Evolutionary conservation across 495 filamentous ascomycete species (phyloP).

Genomic region (Mytilinidion resinicola): DNA sequence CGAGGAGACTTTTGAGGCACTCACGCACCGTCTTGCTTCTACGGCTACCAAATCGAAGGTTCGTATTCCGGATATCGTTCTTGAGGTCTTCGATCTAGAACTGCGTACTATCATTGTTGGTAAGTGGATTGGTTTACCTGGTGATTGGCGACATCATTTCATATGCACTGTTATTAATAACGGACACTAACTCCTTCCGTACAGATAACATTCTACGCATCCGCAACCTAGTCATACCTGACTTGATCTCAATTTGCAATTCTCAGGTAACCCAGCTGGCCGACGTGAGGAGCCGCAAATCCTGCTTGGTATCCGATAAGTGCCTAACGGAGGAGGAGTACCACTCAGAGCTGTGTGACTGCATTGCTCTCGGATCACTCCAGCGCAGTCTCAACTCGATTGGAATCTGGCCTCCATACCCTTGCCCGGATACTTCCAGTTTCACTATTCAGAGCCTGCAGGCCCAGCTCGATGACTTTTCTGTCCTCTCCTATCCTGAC

Average conservation of each 20-base stretch:
- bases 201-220: neutral
- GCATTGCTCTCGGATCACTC: neutral
- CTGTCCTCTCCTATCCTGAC: neutral
- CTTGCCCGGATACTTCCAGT: neutral
- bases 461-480: neutral
- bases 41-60: neutral
- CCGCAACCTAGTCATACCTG: neutral
- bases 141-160: neutral
- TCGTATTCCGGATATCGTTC: neutral
- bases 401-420: neutral
- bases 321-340: neutral
- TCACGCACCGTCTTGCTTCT: neutral
- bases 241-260: neutral
- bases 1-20: neutral
- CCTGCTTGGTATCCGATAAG: neutral
- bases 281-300: neutral
- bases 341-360: neutral
- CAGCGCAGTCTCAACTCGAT: neutral
- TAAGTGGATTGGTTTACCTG: neutral
- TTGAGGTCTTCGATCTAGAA: neutral
- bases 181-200: neutral
- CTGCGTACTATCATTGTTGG: neutral
- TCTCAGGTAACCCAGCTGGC: neutral
- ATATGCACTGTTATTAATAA: neutral
- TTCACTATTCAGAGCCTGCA: neutral